Conservation (phyloP, 2,329 filamentous ascomycete species). For the Phaeosphaeriaceae sp. region DNA sequence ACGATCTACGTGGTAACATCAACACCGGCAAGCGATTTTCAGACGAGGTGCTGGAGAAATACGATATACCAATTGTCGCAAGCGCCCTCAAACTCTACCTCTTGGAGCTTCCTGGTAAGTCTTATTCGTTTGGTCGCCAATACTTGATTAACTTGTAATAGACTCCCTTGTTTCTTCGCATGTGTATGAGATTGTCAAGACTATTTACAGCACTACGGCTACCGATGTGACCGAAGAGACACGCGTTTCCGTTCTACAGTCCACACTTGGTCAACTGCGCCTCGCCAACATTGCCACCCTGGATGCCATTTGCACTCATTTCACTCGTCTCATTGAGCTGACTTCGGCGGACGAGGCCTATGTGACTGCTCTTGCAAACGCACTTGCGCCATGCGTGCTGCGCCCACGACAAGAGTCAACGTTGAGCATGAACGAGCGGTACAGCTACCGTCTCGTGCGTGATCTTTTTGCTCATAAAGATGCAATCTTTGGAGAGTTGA, state of each 20-base stretch:
- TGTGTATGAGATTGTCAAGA: constrained; percentile 98
- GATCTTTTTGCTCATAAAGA: constrained; percentile 95
- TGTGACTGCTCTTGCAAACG: constrained; percentile 73
- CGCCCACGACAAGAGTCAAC: constrained; percentile 87
- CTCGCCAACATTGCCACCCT: constrained; percentile 98
- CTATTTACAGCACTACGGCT: constrained; percentile 88
- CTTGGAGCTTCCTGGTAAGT: constrained; percentile 86
- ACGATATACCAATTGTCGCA: constrained; percentile 92
- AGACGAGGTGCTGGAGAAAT: constrained; percentile 79
- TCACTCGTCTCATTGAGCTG: constrained; percentile 93
- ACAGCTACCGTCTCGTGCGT: constrained; percentile 85
- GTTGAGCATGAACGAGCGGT: constrained; percentile 93
- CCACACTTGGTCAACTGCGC: constrained; percentile 90
- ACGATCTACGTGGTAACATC: constrained; percentile 80
- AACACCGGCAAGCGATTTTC: constrained; percentile 86
- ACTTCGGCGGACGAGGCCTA: constrained; percentile 95
- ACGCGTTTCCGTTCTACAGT: constrained; percentile 89
- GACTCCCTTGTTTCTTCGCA: constrained; percentile 98
- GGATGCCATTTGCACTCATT: constrained; percentile 97
- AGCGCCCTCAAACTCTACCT: constrained; percentile 93
- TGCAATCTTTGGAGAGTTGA: constrained; percentile 92
- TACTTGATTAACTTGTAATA: constrained; percentile 47
- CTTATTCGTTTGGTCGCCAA: not conserved
- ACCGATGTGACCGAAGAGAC: constrained; percentile 70
- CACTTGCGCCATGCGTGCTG: constrained; percentile 83